Evolutionary conservation across 2,329 filamentous ascomycete genomes (phyloP).

Genomic region (Claviceps monticola): DNA sequence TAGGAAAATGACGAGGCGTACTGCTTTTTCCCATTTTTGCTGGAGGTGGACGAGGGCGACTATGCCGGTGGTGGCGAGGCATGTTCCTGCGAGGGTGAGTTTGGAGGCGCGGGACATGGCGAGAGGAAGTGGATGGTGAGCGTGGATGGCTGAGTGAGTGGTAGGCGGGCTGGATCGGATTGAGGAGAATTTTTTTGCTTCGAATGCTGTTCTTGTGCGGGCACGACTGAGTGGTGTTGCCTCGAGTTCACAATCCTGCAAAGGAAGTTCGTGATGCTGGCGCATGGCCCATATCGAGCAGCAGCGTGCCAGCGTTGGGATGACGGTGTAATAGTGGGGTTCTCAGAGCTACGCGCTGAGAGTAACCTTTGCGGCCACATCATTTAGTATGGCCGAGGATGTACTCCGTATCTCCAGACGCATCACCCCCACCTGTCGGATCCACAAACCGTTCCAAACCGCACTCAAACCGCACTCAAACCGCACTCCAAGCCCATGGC

Average conservation of each 20-base stretch:
- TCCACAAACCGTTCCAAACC: background rate
- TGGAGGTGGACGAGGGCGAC: conserved; percentile 81
- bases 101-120: conserved; percentile 84
- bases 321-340: background rate
- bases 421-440: background rate
- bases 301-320: background rate
- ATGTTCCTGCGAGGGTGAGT: conserved; percentile 66
- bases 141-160: background rate
- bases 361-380: background rate
- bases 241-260: too few relatives aligned
- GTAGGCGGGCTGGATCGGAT: background rate
- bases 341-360: background rate
- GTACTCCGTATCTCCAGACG: background rate
- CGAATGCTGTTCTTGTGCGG: too few relatives aligned
- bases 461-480: too few relatives aligned
- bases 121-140: background rate
- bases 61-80: conserved; percentile 60
- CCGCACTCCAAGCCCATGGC: background rate
- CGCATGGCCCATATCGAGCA: background rate
- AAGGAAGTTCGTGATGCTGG: background rate
- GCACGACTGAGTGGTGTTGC: too few relatives aligned
- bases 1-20: conserved; percentile 29
- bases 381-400: background rate
- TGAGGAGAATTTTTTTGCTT: background rate
- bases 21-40: conserved; percentile 70